A percentile compares a stretch with the other conserved stretches of the same genome.
These are phyloP conservation scores for Suillus subluteus DNA, from an alignment of 768 basidiomycete genomes.

Conservation along the genomic window DNA sequence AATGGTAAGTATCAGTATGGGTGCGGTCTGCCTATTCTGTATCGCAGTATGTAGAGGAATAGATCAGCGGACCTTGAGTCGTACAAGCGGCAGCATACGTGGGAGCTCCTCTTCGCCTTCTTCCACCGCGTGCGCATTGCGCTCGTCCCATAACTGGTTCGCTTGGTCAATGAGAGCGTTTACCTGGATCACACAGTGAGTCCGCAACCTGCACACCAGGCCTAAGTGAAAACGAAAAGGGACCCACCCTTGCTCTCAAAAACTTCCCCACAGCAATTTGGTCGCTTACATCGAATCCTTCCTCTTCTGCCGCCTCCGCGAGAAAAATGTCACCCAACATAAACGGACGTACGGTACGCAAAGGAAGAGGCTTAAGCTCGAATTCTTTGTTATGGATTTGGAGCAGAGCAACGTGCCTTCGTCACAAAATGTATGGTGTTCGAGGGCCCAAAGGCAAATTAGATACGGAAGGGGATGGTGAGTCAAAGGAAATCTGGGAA, in stretches of 20 bases:
- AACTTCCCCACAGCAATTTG: conserved; percentile 84
- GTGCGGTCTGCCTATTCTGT: conserved; percentile 8
- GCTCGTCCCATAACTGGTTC: conserved; percentile 76
- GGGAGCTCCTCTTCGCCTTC: conserved; percentile 65
- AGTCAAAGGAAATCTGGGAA: conserved; percentile 1
- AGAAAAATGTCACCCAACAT: conserved; percentile 83
- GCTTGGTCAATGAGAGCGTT: conserved; percentile 80
- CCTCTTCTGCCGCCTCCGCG: conserved; percentile 76
- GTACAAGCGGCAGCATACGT: conserved; percentile 83
- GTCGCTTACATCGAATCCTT: conserved; percentile 75
- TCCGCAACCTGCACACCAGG: not conserved
- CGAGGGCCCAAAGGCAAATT: not conserved
- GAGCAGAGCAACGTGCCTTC: conserved; percentile 88
- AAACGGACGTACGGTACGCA: conserved; percentile 94
- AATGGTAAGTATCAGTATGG: not conserved
- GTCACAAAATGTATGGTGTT: conserved; percentile 1
- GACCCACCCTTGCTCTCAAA: conserved; percentile 67
- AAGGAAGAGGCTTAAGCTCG: conserved; percentile 79
- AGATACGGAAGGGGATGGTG: not conserved
- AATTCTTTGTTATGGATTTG: conserved; percentile 89
- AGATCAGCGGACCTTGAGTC: conserved; percentile 64
- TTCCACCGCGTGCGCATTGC: conserved; percentile 61
- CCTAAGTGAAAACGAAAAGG: not conserved
- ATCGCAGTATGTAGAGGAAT: not conserved
- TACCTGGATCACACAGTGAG: conserved; percentile 53